Evolutionary conservation across 345 rosid species (phyloP), one percentile per base, ranked within the genome.

Genomic region (Eucalyptus sp.): DNA sequence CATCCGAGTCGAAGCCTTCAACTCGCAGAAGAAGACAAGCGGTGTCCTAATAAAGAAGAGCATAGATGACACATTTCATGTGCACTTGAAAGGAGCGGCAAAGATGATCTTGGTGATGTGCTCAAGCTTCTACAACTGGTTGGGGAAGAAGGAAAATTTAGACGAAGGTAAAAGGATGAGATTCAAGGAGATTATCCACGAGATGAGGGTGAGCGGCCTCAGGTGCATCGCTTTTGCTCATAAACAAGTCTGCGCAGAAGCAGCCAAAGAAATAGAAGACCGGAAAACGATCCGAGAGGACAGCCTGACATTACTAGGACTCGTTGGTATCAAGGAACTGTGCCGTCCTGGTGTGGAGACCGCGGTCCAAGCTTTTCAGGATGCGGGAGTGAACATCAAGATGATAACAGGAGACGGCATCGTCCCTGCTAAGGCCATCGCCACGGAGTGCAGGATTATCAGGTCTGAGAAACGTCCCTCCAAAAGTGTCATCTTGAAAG

Each of bases 1-100:
- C 84, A 90, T 96, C 84, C 91, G 93, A 27, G 95, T 94, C 3
- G 97, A 96, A 91, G 93, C 93, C 27, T 95, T 95, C 90, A 94
- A 96, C 88, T 94, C 96, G 2, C 89, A 93, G 91, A 95, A 95
- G 93, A 95, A 94, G 87, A 80, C 93, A 56, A 56, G 62, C 29
- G 29, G 62, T 10, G 62, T 56, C 29, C 62, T 56, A 22, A 56
- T 56, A 22, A 92, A 86, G 90, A 95, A 90, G 90, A 91, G 79
- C 5, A 49, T 37, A 2, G 94, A 95, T 27, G 88, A 84, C 81
- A 88, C 93, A 3, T 13, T 88, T 44, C 94, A 95, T 51, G 90
- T 92, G 66, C 98, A 97, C 79, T 95, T 96, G 98, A 96, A 95
- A 90, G 98, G 98, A 87, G 96, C 95, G 3, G 97, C 98, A 6